phyloP scores from a whole-genome alignment of 2,329 filamentous ascomycete species.

The Calonectria hongkongensis region DNA sequence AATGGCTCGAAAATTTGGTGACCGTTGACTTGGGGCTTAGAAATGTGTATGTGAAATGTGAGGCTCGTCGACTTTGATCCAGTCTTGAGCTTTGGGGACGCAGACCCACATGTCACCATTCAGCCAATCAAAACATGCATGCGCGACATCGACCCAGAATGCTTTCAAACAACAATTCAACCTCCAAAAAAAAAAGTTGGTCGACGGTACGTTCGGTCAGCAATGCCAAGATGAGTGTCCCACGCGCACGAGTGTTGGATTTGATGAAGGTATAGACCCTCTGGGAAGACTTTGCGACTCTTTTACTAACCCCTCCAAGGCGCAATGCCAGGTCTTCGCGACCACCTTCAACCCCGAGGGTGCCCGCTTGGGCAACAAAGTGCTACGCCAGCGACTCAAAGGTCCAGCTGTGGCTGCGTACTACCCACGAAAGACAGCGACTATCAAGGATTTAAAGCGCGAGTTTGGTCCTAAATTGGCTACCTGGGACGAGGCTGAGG shows the following conservation, averaged over 20 bases:
- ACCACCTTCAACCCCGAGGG: slow-evolving; percentile 92
- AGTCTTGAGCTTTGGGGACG: not conserved
- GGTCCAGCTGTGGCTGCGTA: slow-evolving; percentile 91
- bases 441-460: slow-evolving; percentile 83
- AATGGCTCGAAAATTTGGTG: not conserved
- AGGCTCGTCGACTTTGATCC: slow-evolving; percentile 30
- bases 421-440: slow-evolving; percentile 86
- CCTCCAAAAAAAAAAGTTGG: slow-evolving; percentile 54
- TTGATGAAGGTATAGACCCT: slow-evolving; percentile 81
- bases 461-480: slow-evolving; percentile 80
- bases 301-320: slow-evolving; percentile 69
- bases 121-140: slow-evolving; percentile 49
- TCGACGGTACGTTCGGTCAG: slow-evolving; percentile 48
- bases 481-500: slow-evolving; percentile 84
- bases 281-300: not conserved
- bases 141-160: slow-evolving; percentile 46
- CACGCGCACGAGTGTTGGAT: slow-evolving; percentile 78
- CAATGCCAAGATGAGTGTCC: slow-evolving; percentile 74
- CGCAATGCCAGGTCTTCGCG: slow-evolving; percentile 93
- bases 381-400: slow-evolving; percentile 90
- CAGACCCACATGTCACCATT: slow-evolving; percentile 26
- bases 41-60: slow-evolving; percentile 25
- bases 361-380: slow-evolving; percentile 90
- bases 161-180: slow-evolving; percentile 54
- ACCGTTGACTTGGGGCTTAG: not conserved